These are phyloP conservation scores for Claviceps maximensis DNA, from an alignment of 2,329 filamentous ascomycete genomes.

Conservation along the genomic window DNA sequence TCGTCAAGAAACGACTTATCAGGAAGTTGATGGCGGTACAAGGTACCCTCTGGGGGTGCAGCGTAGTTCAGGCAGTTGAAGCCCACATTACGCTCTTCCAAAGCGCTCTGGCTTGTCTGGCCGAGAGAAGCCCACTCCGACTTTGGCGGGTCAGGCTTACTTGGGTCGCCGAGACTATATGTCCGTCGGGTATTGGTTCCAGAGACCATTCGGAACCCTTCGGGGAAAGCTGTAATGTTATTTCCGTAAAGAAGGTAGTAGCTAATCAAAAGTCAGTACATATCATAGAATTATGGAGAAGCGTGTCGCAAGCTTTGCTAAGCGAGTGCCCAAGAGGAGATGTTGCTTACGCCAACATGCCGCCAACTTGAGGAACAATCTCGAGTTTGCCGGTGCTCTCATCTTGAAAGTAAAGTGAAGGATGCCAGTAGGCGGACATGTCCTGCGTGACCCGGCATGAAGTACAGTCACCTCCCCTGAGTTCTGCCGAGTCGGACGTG, in stretches of 20 bases:
- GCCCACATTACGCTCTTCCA: conserved; percentile 71
- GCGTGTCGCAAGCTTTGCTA: too few species aligned
- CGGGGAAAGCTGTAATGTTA: conserved; percentile 61
- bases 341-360: conserved; percentile 66
- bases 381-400: conserved; percentile 48
- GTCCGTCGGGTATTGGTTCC: conserved; percentile 55
- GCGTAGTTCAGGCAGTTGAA: conserved; percentile 92
- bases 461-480: conserved; percentile 56
- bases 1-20: conserved; percentile 67
- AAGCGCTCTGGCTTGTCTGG: conserved; percentile 50
- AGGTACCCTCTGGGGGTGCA: conserved; percentile 51
- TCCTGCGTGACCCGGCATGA: conserved; percentile 71
- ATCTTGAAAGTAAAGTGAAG: conserved; percentile 65
- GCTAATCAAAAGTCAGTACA: conserved; percentile 24
- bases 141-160: conserved; percentile 49
- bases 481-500: conserved; percentile 39
- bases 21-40: conserved; percentile 72
- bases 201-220: conserved; percentile 69
- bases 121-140: conserved; percentile 54
- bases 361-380: conserved; percentile 61
- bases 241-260: conserved; percentile 70
- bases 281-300: neutral
- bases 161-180: conserved; percentile 56
- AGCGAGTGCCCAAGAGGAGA: neutral
- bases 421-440: conserved; percentile 81